Conservation (phyloP, 2,329 filamentous ascomycete genomes). For the Graphilbum fragrans region DNA sequence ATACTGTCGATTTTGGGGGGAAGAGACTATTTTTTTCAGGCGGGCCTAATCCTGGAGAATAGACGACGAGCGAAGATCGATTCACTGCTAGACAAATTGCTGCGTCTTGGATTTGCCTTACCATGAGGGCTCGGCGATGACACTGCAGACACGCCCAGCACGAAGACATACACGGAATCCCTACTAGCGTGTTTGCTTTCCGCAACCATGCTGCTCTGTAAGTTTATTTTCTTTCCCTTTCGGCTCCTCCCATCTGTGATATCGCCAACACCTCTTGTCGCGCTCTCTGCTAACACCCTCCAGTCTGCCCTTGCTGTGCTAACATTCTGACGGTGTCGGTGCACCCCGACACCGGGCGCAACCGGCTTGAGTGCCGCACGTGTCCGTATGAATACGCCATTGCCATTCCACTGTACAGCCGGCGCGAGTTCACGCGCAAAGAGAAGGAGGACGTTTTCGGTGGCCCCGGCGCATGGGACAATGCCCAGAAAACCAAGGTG, state of each 20-base stretch:
- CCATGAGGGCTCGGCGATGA: not conserved
- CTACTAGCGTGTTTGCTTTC: too few relatives aligned
- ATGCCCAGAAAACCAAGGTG: conserved; percentile 71
- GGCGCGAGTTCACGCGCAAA: conserved; percentile 76
- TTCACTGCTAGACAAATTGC: too few relatives aligned
- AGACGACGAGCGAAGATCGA: too few relatives aligned
- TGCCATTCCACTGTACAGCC: conserved; percentile 64
- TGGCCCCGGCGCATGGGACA: conserved; percentile 78
- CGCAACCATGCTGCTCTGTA: conserved; percentile 55
- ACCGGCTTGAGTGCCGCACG: conserved; percentile 89
- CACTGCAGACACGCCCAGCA: not conserved
- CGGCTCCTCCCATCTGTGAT: not conserved
- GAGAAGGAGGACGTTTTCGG: conserved; percentile 86
- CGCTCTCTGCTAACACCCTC: not conserved
- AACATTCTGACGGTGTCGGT: conserved; percentile 69
- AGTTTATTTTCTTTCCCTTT: conserved; percentile 1
- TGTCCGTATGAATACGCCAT: conserved; percentile 88
- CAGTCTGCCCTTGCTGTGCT: conserved; percentile 73
- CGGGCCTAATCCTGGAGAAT: too few relatives aligned
- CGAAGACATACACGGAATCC: not conserved
- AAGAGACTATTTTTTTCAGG: not conserved
- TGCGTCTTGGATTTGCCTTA: not conserved
- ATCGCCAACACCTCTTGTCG: not conserved
- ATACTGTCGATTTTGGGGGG: not conserved
- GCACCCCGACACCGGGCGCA: conserved; percentile 40